phyloP scores from a whole-genome alignment of 208 protist genomes.

The Trypanosoma avium region DNA sequence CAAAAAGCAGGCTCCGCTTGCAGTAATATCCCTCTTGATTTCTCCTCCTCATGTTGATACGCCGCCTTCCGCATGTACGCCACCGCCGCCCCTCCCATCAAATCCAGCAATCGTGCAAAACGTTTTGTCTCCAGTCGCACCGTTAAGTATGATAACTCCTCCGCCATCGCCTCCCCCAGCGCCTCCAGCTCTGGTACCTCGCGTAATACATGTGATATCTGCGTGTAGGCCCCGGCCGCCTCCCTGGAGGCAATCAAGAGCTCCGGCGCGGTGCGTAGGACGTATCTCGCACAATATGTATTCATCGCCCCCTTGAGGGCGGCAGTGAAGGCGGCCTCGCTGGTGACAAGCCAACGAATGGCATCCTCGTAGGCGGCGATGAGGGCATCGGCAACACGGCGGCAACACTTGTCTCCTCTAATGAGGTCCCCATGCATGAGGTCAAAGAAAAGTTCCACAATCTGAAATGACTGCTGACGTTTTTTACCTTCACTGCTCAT shows the following conservation, averaged over 20 bases:
- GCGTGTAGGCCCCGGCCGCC: conserved; percentile 27
- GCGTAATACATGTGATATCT: conserved; percentile 36
- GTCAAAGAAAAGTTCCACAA: conserved; percentile 62
- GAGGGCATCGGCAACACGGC: conserved; percentile 39
- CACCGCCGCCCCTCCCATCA: conserved; percentile 47
- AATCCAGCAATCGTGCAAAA: conserved; percentile 34
- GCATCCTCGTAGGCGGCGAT: conserved; percentile 33
- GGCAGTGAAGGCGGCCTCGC: conserved; percentile 22
- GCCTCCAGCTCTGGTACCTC: background rate
- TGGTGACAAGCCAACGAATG: conserved; percentile 30
- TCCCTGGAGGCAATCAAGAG: conserved; percentile 37
- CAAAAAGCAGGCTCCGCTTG: conserved; percentile 15
- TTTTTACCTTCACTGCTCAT: background rate
- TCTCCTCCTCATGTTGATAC: conserved; percentile 9
- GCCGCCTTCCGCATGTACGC: conserved; percentile 37
- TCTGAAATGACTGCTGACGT: conserved; percentile 15
- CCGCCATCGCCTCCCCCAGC: conserved; percentile 16
- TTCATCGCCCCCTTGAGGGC: conserved; percentile 46
- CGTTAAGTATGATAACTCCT: conserved; percentile 20
- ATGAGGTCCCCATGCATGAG: conserved; percentile 67
- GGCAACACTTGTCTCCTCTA: conserved; percentile 38
- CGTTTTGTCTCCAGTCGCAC: conserved; percentile 21
- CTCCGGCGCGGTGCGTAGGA: conserved; percentile 37
- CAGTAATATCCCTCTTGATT: background rate
- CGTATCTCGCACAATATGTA: conserved; percentile 54